Base-by-base conservation (phyloP, 345 rosid species). In the Moringa oleifera region DNA sequence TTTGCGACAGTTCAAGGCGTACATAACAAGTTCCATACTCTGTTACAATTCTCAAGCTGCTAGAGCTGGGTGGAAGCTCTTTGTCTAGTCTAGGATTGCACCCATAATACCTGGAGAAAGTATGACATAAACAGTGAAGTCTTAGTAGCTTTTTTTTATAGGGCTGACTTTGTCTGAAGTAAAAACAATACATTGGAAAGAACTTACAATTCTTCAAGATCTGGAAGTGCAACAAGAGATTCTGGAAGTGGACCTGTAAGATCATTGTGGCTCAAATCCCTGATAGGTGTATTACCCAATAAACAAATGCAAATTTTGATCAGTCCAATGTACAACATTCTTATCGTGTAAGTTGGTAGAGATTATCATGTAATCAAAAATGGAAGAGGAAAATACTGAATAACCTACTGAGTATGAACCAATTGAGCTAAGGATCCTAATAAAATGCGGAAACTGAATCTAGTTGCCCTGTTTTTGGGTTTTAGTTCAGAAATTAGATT, bases 261-360 rank as follows among this genome's bases (percentile, higher is more conserved):
- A 51, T 81, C 64, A 69, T 86, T 83, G 71, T 55, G 57, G 60
- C 85, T 75, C 53, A 86, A 51, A 63, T 86, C 85, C 81, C 91
- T 86, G 86, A 51, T 19, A 65, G 25, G 62, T 59, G 25, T 24
- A 19, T 19, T 50, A 9, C 57, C 52, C 64, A 61, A 59, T 67
- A 45, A 37, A 16, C 17, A 50, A n/a, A 45, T 0, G 25, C 53
- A 19, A 8, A 41, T 41, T 41, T 41, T 41, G 2, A 15, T 41
- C 12, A 41, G 47, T 41, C 13, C 12, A 41, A 15, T 41, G 47
- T 41, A 28, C 33, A 28, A 28, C 33, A 28, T 8, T 28, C 33
- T 8, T 28, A 28, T 28, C 33, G 8, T 28, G 33, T 28, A 28
- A 28, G 8, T 28, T 28, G 33, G 33, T 28, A 28, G 8, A 8